Evolutionary conservation across 2,329 filamentous ascomycete species (phyloP).

Genomic region (Xylariaceae sp.): DNA sequence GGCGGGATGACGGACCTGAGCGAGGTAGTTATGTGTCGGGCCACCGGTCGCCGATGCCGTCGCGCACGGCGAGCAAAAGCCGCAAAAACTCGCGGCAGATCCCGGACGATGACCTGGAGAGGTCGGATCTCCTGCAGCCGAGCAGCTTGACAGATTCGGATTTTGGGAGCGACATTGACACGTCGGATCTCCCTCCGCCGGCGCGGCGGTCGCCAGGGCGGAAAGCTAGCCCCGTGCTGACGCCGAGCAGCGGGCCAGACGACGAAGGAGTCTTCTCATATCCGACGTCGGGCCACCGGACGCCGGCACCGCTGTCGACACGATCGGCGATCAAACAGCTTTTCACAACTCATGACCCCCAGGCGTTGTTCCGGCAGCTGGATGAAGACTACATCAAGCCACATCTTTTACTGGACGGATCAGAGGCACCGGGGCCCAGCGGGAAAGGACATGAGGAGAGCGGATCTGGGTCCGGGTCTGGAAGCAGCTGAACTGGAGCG

Average conservation of each 20-base stretch:
- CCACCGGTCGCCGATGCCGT: slow-evolving; percentile 45
- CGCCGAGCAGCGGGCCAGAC: slow-evolving; percentile 24
- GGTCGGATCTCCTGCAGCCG: slow-evolving; percentile 51
- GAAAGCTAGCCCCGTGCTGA: slow-evolving; percentile 40
- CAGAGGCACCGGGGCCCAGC: slow-evolving; percentile 28
- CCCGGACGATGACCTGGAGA: slow-evolving; percentile 48
- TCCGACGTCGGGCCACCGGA: slow-evolving; percentile 33
- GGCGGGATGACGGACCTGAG: slow-evolving; percentile 29
- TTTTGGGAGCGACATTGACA: slow-evolving; percentile 63
- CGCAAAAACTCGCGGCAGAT: slow-evolving; percentile 48
- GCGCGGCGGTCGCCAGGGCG: slow-evolving; percentile 45
- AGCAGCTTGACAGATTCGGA: slow-evolving; percentile 54
- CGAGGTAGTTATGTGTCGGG: slow-evolving; percentile 53
- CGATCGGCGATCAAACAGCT: slow-evolving; percentile 76
- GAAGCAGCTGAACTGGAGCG: slow-evolving; percentile 3
- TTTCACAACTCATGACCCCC: slow-evolving; percentile 82
- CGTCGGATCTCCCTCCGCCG: slow-evolving; percentile 63
- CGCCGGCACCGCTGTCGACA: slow-evolving; percentile 58
- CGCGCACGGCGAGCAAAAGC: slow-evolving; percentile 47
- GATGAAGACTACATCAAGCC: slow-evolving; percentile 98
- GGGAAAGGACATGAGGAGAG: slow-evolving; percentile 28
- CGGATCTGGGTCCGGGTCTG: slow-evolving; percentile 23
- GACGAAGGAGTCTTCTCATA: slow-evolving; percentile 35
- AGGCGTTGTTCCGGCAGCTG: slow-evolving; percentile 83
- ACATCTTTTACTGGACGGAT: slow-evolving; percentile 76